phyloP scores from a whole-genome alignment of 2,329 filamentous ascomycete genomes.

The Exophiala viscosa region DNA sequence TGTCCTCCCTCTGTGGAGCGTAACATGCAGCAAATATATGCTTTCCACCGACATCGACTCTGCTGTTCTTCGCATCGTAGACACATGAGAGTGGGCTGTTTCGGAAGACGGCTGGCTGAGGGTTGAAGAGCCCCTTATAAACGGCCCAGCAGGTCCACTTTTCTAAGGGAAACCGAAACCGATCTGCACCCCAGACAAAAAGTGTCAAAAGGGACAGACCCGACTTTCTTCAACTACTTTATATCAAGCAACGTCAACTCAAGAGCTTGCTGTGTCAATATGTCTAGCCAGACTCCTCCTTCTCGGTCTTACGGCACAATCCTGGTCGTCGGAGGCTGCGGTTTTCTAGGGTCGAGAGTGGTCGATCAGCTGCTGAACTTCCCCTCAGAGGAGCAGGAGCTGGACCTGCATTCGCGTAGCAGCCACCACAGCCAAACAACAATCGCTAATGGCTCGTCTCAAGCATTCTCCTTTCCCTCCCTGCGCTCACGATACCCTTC shows the following conservation, averaged over 20 bases:
- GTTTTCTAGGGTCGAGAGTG: slow-evolving; percentile 79
- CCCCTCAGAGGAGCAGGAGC: slow-evolving; percentile 40
- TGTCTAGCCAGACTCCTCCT: slow-evolving; percentile 10
- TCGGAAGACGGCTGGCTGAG: neutral
- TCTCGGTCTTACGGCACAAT: slow-evolving; percentile 60
- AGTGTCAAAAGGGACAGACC: no score
- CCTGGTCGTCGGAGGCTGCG: slow-evolving; percentile 77
- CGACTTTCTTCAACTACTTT: neutral
- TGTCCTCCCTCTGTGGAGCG: no score
- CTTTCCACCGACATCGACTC: no score
- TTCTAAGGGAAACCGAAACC: no score
- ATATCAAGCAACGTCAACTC: neutral
- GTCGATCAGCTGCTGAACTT: slow-evolving; percentile 67
- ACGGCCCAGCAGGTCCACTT: no score
- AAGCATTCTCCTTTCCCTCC: slow-evolving; percentile 36
- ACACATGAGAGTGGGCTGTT: slow-evolving; percentile 1
- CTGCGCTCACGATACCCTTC: slow-evolving; percentile 40
- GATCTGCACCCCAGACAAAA: neutral
- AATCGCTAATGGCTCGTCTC: slow-evolving; percentile 33
- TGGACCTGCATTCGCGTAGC: slow-evolving; percentile 29
- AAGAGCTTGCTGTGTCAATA: neutral
- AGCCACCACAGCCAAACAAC: slow-evolving; percentile 23
- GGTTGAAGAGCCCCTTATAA: neutral
- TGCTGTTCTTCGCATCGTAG: neutral
- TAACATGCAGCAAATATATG: no score